Base-by-base conservation (phyloP, 257 asterid species). In the Nicotiana sylvestris region DNA sequence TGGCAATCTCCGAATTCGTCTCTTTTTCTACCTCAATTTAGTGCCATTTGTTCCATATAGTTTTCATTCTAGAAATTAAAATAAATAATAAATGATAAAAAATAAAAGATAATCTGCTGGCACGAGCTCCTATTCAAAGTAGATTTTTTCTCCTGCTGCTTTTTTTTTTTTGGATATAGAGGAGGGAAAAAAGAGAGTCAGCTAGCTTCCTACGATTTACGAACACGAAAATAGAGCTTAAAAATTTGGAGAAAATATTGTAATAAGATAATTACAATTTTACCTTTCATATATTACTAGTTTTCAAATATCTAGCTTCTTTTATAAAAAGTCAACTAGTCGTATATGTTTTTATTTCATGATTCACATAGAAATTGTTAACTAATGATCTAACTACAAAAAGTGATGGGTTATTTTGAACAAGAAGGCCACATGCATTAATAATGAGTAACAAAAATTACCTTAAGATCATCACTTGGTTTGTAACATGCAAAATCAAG, bases 401-500 rank as follows among this genome's bases (percentile, higher is more conserved):
- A 46, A 3, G 37, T 49, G 8, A 76, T 27, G 4, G 80, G 27
- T 51, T 27, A 51, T 12, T 16, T 13, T 27, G 79, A 3, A 15
- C 2, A 51, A 35, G 33, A 4, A 62, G 3, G 29, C 77, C 30
- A 78, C 37, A 35, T 15, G 53, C 3, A 9, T 43, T 9, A 43
- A 7, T 6, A 32, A 49, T 9, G 13, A 78, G 17, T 11, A 46
- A 56, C 53, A 82, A 4, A 13, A 39, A 6, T 2, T 83, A 91
- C 98, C 98, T 92, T 94, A n/a, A 94, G 84, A 69, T 94, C 98
- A 46, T 96, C 94, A 60, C 53, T 81, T 11, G 99, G 98, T 86
- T 92, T 96, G 90, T 76, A 94, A 88, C 97, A 96, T 27, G 99
- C 97, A 66, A 96, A 93, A 83, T 94, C 99, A 51, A 94, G 79